Conservation (phyloP, 805 yeast genomes). For the Suhomyces sp. region DNA sequence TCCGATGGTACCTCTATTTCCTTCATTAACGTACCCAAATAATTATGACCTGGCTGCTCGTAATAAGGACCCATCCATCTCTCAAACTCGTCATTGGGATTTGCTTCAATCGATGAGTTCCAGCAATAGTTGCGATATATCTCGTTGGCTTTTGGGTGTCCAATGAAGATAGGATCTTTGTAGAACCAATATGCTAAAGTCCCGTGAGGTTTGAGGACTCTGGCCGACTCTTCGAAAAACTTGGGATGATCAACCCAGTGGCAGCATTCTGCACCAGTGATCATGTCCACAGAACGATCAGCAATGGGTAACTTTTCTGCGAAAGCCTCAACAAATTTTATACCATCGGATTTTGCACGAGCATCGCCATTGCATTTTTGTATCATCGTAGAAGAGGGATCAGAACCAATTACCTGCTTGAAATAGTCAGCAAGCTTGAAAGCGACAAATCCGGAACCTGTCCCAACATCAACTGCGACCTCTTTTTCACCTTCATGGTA, state of each 20-base stretch:
- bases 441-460: constrained; percentile 79
- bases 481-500: constrained; percentile 36
- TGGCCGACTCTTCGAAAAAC: constrained; percentile 49
- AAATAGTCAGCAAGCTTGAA: constrained; percentile 47
- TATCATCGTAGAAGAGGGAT: constrained; percentile 58
- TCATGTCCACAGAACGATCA: constrained; percentile 49
- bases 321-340: constrained; percentile 21
- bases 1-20: constrained; percentile 34
- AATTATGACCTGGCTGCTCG: constrained; percentile 47
- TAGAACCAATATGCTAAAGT: constrained; percentile 71
- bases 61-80: constrained; percentile 48
- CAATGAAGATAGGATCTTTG: constrained; percentile 63
- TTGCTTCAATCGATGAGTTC: constrained; percentile 13
- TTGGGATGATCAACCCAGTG: constrained; percentile 72
- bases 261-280: constrained; percentile 80
- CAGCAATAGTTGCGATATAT: constrained; percentile 52
- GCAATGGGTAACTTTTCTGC: constrained; percentile 25
- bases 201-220: constrained; percentile 57
- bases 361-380: constrained; percentile 20
- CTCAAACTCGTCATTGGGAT: constrained; percentile 24
- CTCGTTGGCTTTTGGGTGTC: constrained; percentile 51
- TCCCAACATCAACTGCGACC: constrained; percentile 64
- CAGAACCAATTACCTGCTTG: constrained; percentile 58
- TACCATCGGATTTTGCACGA: constrained; percentile 11
- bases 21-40: constrained; percentile 33